Base-by-base conservation (phyloP, 1,284 basidiomycete species). In the Clitocybe nebularis region DNA sequence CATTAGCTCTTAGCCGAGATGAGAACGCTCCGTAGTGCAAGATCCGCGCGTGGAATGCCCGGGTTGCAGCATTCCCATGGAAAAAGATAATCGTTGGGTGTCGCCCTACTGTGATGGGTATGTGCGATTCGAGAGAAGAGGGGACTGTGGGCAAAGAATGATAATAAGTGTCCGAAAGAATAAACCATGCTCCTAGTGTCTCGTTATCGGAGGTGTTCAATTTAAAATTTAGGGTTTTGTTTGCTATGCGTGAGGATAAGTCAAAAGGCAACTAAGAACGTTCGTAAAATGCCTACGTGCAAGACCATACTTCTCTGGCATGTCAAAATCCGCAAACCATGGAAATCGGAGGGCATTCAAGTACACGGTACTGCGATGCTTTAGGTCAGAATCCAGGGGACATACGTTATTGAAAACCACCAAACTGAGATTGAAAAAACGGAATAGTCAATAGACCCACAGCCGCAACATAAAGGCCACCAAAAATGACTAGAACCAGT, bases 41-140 rank as follows among this genome's bases (percentile, higher is more conserved):
- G 7, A 89, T 66, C 6, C 91, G 84, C 39, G 73, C 75, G 0
- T 66, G 54, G 4, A 79, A 71, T 0, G 87, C 86, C 10, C 92
- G 80, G 0, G 86, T 89, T 3, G 74, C 88, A 1, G 81, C 88
- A 53, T 96, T 96, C 8, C 94, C 95, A 53, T 98, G 95, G 43
- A 95, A 75, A 64, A 91, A 94, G 19, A 96, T 70, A 21, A 95
- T 69, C 0, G 87, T 93, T 0, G 89, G 89, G n/a, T 75, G 66
- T 0, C 64, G 52, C 8, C 65, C 62, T 11, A 93, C 62, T 1
- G 90, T 84, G 19, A 62, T 37, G 51, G 55, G 26, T 52, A 72
- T 43, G 54, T 71, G 69, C 11, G 63, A 54, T 1, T 66, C 57
- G 19, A 68, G 51, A 19, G 64, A 51, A 5, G 62, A 29, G 23